phyloP scores from a whole-genome alignment of 345 rosid species.

The Raphanus raphanistrum region DNA sequence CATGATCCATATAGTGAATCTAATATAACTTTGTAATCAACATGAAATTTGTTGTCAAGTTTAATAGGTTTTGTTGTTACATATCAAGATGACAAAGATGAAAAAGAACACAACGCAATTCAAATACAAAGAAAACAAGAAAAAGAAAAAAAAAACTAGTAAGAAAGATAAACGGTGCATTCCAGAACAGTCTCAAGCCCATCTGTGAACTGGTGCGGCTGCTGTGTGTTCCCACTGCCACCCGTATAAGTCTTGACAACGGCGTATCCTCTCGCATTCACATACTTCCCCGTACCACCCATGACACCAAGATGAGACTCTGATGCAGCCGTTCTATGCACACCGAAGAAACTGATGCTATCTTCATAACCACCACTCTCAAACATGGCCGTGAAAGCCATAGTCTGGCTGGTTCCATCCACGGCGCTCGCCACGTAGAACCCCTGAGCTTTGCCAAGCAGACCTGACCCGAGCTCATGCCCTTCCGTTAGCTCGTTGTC shows the following conservation, averaged over 20 bases:
- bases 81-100: not conserved
- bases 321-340: slow-evolving; percentile 59
- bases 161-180: slow-evolving; percentile 54
- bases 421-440: slow-evolving; percentile 67
- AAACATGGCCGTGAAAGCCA: slow-evolving; percentile 84
- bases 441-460: slow-evolving; percentile 82
- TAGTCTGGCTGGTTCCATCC: slow-evolving; percentile 74
- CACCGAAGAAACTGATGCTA: slow-evolving; percentile 76
- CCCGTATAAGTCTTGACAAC: slow-evolving; percentile 58
- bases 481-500: slow-evolving; percentile 76
- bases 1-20: not conserved
- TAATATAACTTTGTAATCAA: not conserved
- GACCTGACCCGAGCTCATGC: slow-evolving; percentile 59
- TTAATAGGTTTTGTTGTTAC: slow-evolving; percentile 1
- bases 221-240: slow-evolving; percentile 41
- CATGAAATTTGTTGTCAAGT: not conserved
- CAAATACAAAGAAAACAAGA: not conserved
- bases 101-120: not conserved
- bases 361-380: slow-evolving; percentile 62
- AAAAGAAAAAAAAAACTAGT: slow-evolving; percentile 1
- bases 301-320: slow-evolving; percentile 77
- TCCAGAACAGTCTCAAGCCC: slow-evolving; percentile 67
- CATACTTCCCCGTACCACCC: slow-evolving; percentile 91
- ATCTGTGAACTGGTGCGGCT: slow-evolving; percentile 59
- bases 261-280: slow-evolving; percentile 72